phyloP scores from a whole-genome alignment of 352 stramenopile genomes.

The Blastocystis sp. region DNA sequence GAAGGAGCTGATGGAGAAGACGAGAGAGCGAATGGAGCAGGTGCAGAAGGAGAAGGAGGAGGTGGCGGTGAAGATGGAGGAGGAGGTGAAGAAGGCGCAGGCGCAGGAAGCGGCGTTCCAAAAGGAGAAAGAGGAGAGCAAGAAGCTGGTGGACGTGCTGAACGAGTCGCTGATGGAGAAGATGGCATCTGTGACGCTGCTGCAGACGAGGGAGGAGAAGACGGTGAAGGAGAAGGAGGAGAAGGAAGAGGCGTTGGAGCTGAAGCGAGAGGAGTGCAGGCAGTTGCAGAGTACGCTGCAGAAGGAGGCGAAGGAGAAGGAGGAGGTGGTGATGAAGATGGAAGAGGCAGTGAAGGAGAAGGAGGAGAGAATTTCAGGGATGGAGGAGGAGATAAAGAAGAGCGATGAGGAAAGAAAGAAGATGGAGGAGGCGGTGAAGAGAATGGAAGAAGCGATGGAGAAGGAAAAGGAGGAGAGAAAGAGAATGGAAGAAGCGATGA shows the following conservation, averaged over 20 bases:
- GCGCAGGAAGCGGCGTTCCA: background rate
- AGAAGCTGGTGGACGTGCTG: background rate
- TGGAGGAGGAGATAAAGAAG: background rate
- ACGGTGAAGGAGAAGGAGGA: constrained; percentile 1
- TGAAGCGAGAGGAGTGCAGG: background rate
- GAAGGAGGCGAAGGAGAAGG: constrained; percentile 24
- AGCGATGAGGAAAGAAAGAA: constrained; percentile 1
- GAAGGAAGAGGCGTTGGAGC: background rate
- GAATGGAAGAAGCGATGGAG: constrained; percentile 22
- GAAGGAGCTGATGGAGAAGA: constrained; percentile 18
- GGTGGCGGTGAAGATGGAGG: background rate
- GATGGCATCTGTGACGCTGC: background rate
- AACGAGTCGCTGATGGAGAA: constrained; percentile 4
- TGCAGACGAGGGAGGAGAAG: constrained; percentile 5
- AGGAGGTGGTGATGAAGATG: constrained; percentile 4
- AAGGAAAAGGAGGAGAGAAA: background rate
- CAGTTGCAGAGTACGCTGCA: background rate
- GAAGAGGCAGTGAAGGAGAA: background rate
- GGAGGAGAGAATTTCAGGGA: background rate
- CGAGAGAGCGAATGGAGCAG: background rate
- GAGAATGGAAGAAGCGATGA: background rate
- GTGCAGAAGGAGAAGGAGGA: constrained; percentile 29
- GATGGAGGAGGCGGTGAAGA: background rate
- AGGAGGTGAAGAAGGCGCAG: background rate
- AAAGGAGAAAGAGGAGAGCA: background rate